Base-by-base conservation (phyloP, 345 rosid genomes). In the Aethionema arabicum region DNA sequence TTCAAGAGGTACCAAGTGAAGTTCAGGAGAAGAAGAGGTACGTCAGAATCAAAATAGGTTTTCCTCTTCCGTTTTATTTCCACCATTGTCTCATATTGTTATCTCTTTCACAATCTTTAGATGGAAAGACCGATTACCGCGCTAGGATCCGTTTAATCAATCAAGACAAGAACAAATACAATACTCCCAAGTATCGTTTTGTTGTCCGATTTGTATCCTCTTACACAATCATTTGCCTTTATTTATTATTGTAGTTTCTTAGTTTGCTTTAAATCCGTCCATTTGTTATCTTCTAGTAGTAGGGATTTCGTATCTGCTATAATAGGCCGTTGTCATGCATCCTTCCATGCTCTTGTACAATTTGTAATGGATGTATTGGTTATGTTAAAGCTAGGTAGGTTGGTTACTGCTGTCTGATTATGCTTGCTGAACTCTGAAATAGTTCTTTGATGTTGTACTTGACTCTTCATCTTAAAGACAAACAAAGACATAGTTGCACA, bases 101-200 rank as follows among this genome's bases (percentile, higher is more conserved):
- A 7, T 32, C 5, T 35, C 4, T 37, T 40, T 40, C n/a, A 12
- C n/a, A 40, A 8, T 40, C 44, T 48, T 4, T 40, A 82, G 87
- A 58, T 68, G 87, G 87, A 2, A 82, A 82, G 84, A 82, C 87
- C 0, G 87, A 82, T 44, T 82, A 82, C 52, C 56, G 87, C 4
- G 84, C 82, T 4, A 70, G 84, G 68, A 82, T 67, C 29, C 84
- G 84, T 37, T 72, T 79, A 29, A 79, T 79, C 55, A 82, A 82
- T 46, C 84, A 82, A 62, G 84, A 79, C 42, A 82, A 82, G 66
- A 82, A 78, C 61, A 74, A 82, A 63, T 78, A 82, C 56, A 82
- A 82, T 72, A 82, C 80, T 12, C 87, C 87, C 6, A 82, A 79
- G 33, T 82, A 82, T 50, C 76, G 87, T 4, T 77, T 79, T 56